A percentile compares a stretch with the other conserved stretches of the same genome.
Conservation (phyloP, 1,284 basidiomycete species). For the Puccinia novopanici region DNA sequence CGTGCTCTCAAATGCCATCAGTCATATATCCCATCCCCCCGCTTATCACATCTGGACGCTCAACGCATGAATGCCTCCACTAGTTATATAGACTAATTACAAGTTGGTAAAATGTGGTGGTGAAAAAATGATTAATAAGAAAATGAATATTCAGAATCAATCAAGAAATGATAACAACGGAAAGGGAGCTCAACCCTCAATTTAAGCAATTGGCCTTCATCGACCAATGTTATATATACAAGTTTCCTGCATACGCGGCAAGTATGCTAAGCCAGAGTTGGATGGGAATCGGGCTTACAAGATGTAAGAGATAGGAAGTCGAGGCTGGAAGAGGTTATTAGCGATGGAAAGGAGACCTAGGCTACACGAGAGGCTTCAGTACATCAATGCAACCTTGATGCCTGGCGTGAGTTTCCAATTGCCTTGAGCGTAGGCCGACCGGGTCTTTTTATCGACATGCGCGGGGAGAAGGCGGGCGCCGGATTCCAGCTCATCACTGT, state of each 20-base stretch:
- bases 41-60: too few relatives aligned
- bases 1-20: too few relatives aligned
- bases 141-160: too few relatives aligned
- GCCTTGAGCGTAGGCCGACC: conserved; percentile 7
- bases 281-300: too few relatives aligned
- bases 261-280: too few relatives aligned
- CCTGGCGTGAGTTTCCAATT: conserved; percentile 20
- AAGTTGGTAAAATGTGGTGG: too few relatives aligned
- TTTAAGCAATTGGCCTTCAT: not conserved
- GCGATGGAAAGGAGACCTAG: not conserved
- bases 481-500: conserved; percentile 10
- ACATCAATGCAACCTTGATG: conserved; percentile 15
- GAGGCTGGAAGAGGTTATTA: not conserved
- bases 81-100: too few relatives aligned
- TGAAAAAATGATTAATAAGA: too few relatives aligned
- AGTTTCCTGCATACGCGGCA: not conserved
- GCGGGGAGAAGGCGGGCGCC: conserved; percentile 1
- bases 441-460: conserved; percentile 13
- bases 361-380: not conserved
- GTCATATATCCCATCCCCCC: too few relatives aligned
- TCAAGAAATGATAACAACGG: too few relatives aligned
- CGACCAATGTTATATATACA: not conserved
- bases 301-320: not conserved
- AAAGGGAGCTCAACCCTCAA: too few relatives aligned
- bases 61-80: too few relatives aligned